Evolutionary conservation across 1,284 basidiomycete genomes (phyloP).

Genomic region (Phylloboletellus chloephorus): DNA sequence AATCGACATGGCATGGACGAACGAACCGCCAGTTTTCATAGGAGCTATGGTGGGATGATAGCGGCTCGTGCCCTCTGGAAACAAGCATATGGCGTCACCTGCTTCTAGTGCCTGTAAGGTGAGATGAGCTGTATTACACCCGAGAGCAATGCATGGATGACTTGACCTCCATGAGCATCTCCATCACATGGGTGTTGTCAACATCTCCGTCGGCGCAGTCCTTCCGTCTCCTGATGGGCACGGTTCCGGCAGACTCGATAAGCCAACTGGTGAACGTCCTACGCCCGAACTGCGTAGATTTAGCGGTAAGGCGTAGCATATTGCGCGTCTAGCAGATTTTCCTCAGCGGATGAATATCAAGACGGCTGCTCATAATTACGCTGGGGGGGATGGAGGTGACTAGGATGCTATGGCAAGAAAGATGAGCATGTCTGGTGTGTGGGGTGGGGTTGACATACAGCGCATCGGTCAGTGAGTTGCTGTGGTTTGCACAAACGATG

Average conservation of each 20-base stretch:
- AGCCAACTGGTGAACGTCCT: slow-evolving; percentile 83
- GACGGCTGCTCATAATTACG: slow-evolving; percentile 35
- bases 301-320: slow-evolving; percentile 77
- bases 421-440: neutral
- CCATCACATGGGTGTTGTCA: slow-evolving; percentile 69
- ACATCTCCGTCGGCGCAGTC: slow-evolving; percentile 51
- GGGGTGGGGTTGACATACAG: slow-evolving; percentile 47
- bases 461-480: slow-evolving; percentile 81
- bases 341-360: slow-evolving; percentile 7
- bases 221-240: slow-evolving; percentile 73
- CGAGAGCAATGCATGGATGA: neutral
- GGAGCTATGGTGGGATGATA: slow-evolving; percentile 81
- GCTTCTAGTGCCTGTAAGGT: slow-evolving; percentile 56
- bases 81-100: slow-evolving; percentile 77
- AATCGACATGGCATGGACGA: neutral
- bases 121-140: slow-evolving; percentile 1
- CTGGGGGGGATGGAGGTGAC: slow-evolving; percentile 64
- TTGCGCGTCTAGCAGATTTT: slow-evolving; percentile 45
- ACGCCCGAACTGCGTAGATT: slow-evolving; percentile 78
- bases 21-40: slow-evolving; percentile 74
- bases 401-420: slow-evolving; percentile 46
- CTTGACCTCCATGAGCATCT: slow-evolving; percentile 57
- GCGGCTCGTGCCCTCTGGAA: slow-evolving; percentile 79
- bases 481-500: slow-evolving; percentile 75
- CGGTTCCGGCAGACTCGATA: slow-evolving; percentile 79